Evolutionary conservation across 805 yeast species (phyloP).

Genomic region (Myxozyma neglecta): DNA sequence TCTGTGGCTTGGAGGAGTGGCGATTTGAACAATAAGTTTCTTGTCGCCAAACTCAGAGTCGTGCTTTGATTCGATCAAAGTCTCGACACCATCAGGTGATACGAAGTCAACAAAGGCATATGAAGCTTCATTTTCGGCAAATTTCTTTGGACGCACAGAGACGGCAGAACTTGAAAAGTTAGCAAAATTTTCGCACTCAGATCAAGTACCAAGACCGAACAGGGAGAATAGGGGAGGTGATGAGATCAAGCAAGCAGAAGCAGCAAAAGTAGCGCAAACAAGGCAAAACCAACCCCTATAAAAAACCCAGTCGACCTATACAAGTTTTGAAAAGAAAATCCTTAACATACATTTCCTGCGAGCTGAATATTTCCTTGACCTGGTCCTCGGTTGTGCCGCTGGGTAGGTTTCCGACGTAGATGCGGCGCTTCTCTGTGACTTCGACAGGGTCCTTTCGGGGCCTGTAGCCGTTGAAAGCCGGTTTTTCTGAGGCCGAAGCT

Average conservation of each 20-base stretch:
- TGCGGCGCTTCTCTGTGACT: constrained; percentile 40
- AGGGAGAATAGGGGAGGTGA: too few species aligned
- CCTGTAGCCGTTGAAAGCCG: background rate
- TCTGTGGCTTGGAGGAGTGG: constrained; percentile 24
- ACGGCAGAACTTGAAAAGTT: constrained; percentile 17
- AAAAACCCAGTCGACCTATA: too few species aligned
- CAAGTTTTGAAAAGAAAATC: background rate
- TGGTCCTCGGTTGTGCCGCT: constrained; percentile 56
- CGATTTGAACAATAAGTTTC: constrained; percentile 24
- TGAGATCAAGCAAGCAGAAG: too few species aligned
- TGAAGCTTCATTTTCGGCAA: constrained; percentile 45
- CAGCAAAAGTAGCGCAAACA: too few species aligned
- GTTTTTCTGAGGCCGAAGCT: background rate
- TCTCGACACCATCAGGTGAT: constrained; percentile 46
- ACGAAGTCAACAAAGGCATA: constrained; percentile 54
- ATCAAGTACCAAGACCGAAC: background rate
- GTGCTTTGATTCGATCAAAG: constrained; percentile 47
- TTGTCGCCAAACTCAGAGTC: constrained; percentile 43
- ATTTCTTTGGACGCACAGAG: constrained; percentile 10
- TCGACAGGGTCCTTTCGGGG: constrained; percentile 22
- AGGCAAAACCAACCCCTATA: too few species aligned
- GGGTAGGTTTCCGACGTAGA: constrained; percentile 57
- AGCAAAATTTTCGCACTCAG: background rate
- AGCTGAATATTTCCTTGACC: constrained; percentile 47
- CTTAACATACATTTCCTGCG: constrained; percentile 49